A percentile compares a stretch with the other conserved stretches of the same genome.
Evolutionary conservation across 2,329 filamentous ascomycete genomes (phyloP).

Genomic region (Talaromyces sp.): DNA sequence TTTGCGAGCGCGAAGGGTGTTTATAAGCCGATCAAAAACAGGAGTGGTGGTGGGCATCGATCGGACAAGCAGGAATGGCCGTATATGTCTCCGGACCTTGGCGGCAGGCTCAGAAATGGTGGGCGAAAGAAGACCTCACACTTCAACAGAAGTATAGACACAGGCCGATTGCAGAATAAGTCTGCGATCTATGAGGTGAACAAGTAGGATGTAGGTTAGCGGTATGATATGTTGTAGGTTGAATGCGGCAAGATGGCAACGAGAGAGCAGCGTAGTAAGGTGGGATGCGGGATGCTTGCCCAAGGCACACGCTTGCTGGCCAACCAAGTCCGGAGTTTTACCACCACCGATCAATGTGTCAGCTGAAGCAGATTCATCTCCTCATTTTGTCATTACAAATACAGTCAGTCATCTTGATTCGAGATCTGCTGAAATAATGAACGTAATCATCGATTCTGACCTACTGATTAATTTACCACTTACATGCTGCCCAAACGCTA

Average conservation of each 20-base stretch:
- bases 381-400: neutral
- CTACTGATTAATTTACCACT: neutral
- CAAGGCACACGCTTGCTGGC: slow-evolving; percentile 13
- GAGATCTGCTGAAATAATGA: neutral
- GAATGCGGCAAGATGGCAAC: neutral
- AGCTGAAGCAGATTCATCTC: slow-evolving; percentile 11
- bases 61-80: neutral
- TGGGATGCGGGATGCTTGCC: slow-evolving; percentile 20
- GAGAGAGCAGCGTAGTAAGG: slow-evolving; percentile 3
- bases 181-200: neutral
- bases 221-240: neutral
- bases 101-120: neutral
- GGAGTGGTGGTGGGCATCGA: neutral
- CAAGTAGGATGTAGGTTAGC: neutral
- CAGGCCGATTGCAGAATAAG: neutral
- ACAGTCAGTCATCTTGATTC: neutral
- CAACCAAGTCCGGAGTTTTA: slow-evolving; percentile 14
- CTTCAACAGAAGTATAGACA: neutral
- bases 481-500: neutral
- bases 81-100: neutral
- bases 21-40: neutral
- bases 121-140: neutral
- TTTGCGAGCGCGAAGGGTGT: neutral
- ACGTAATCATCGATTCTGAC: too few relatives aligned
- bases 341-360: slow-evolving; percentile 4